Evolutionary conservation across 805 yeast species (phyloP).

Genomic region (Candida insectalens): DNA sequence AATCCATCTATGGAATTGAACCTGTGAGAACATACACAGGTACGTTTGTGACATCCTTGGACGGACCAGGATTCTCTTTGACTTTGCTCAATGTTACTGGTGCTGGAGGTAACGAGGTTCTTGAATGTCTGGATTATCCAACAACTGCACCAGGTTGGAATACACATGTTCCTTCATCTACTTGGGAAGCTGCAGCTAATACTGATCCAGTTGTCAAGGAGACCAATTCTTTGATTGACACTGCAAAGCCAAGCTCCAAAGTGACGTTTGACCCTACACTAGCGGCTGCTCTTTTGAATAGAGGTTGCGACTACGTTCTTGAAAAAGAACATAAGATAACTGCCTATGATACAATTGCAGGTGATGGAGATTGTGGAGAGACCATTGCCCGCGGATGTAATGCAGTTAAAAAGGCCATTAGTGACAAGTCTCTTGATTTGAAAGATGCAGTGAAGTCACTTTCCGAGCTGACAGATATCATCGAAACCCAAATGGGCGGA

Average conservation of each 20-base stretch:
- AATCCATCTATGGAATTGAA: conserved; percentile 37
- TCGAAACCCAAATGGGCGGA: conserved; percentile 91
- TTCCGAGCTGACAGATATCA: conserved; percentile 68
- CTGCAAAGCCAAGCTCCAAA: conserved; percentile 20
- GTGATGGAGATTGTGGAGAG: conserved; percentile 97
- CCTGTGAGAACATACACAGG: conserved; percentile 71
- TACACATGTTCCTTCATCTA: conserved; percentile 24
- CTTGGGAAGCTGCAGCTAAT: conserved; percentile 11
- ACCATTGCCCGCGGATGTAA: conserved; percentile 78
- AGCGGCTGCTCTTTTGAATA: conserved; percentile 27
- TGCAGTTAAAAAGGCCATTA: conserved; percentile 50
- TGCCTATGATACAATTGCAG: conserved; percentile 76
- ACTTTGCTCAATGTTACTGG: conserved; percentile 66
- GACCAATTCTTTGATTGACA: conserved; percentile 7
- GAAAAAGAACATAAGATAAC: conserved; percentile 79
- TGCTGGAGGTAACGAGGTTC: conserved; percentile 33
- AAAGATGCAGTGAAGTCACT: conserved; percentile 48
- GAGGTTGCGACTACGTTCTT: conserved; percentile 43
- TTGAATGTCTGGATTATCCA: conserved; percentile 56
- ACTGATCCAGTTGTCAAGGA: conserved; percentile 18
- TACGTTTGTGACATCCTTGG: conserved; percentile 79
- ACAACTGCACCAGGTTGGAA: conserved; percentile 85
- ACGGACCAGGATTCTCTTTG: conserved; percentile 86
- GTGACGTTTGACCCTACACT: conserved; percentile 21
- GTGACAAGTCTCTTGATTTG: conserved; percentile 26